phyloP scores from a whole-genome alignment of 1,284 basidiomycete species.

The Uromyces viciae-fabae region DNA sequence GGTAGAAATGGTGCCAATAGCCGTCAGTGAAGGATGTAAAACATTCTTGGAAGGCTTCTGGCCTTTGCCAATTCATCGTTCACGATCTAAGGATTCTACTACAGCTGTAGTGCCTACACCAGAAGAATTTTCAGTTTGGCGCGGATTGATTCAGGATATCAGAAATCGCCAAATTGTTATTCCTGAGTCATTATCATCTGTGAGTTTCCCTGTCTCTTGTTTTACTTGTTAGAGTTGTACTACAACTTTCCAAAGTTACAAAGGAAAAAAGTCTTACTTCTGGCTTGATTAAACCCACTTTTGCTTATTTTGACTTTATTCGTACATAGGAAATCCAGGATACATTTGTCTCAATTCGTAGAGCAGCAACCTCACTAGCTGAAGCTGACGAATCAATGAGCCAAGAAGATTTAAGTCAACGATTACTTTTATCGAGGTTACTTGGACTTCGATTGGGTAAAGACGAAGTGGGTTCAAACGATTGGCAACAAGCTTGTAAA shows the following conservation, averaged over 20 bases:
- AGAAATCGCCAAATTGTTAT: slow-evolving; percentile 7
- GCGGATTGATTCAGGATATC: slow-evolving; percentile 26
- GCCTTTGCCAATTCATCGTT: slow-evolving; percentile 10
- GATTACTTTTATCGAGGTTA: slow-evolving; percentile 22
- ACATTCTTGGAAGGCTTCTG: slow-evolving; percentile 38
- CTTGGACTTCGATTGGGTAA: slow-evolving; percentile 1
- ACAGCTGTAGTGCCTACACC: neutral
- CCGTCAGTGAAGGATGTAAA: slow-evolving; percentile 7
- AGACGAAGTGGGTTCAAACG: slow-evolving; percentile 9
- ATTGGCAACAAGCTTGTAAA: slow-evolving; percentile 41
- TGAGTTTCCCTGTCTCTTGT: slow-evolving; percentile 11
- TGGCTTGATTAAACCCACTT: neutral
- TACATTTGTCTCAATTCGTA: slow-evolving; percentile 25
- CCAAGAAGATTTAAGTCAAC: slow-evolving; percentile 21
- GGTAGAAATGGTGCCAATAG: slow-evolving; percentile 2
- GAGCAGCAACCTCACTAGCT: neutral
- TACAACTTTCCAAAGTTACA: no score
- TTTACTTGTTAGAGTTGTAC: no score
- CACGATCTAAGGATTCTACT: neutral
- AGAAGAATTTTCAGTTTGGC: slow-evolving; percentile 27
- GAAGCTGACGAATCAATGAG: slow-evolving; percentile 41
- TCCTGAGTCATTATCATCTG: slow-evolving; percentile 25
- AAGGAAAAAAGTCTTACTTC: neutral
- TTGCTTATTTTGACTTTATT: no score
- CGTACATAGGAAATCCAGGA: slow-evolving; percentile 40